phyloP scores from a whole-genome alignment of 176 grass and related monocot genomes.

The Musa schizocarpa region DNA sequence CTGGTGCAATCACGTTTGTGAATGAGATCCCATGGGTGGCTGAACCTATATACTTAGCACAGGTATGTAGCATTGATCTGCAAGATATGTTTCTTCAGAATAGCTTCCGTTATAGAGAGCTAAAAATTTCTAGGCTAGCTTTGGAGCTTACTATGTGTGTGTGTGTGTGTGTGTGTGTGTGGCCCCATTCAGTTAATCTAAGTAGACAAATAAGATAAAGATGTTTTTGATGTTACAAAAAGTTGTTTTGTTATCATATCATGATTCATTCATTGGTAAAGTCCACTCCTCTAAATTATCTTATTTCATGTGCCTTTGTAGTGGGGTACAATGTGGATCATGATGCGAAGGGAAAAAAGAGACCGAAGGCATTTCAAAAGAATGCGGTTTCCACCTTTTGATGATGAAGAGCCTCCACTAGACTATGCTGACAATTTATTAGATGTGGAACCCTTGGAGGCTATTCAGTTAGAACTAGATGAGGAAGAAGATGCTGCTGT shows the following conservation, averaged over 20 bases:
- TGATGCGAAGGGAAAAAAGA: conserved; percentile 97
- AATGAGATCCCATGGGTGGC: conserved; percentile 96
- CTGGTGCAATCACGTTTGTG: conserved; percentile 91
- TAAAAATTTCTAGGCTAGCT: neutral
- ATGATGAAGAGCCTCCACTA: conserved; percentile 91
- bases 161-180: neutral
- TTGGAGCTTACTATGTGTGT: neutral
- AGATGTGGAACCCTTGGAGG: conserved; percentile 90
- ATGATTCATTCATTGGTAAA: neutral
- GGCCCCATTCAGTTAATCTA: neutral
- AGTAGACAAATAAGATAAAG: neutral
- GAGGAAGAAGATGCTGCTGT: conserved; percentile 93
- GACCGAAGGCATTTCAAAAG: conserved; percentile 92
- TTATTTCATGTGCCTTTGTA: conserved; percentile 21
- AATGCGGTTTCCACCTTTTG: conserved; percentile 99
- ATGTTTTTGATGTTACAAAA: neutral
- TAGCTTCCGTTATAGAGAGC: neutral
- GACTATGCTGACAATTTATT: conserved; percentile 98
- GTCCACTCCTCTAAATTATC: neutral
- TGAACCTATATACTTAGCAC: conserved; percentile 92
- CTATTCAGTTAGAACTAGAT: conserved; percentile 89
- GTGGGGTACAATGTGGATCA: conserved; percentile 99
- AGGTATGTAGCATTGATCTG: conserved; percentile 32
- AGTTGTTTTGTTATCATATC: neutral
- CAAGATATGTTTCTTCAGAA: neutral